Base-by-base conservation (phyloP, 2,329 filamentous ascomycete species). In the Xylariales sp. region DNA sequence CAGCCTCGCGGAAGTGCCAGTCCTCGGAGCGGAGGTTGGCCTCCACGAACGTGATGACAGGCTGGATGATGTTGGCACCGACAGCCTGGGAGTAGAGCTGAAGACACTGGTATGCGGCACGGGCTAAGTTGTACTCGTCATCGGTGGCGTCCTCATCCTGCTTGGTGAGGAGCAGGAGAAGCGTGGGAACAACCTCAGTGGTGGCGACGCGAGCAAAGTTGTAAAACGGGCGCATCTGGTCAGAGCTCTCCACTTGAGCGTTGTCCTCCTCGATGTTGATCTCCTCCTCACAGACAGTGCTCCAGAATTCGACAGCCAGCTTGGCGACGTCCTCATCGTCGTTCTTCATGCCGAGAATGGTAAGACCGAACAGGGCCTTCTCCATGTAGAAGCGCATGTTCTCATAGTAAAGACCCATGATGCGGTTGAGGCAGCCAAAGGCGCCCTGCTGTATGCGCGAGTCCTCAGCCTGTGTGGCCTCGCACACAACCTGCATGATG, bases 351-450 rank as follows among this genome's bases (percentile, higher is more conserved):
- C 93, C 93, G 61, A 95, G 83, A 47, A 98, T 95, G 27, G 93
- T 98, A 28, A 98, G 76, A 41, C 93, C 93, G 55, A 98, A 98
- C 29, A 98, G 77, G 24, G 93, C 93, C 79, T 97, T 97, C 75
- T 98, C 93, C 93, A 98, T 98, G 72, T 98, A 98, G 69, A 96
- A 98, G 56, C 90, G 85, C 93, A 98, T 98, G 71, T 96, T 94
- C 57, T 98, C 93, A 64, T 98, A 98, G 75, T 98, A 98, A 47
- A 96, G 78, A 44, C 78, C 87, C 93, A 98, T 98, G 65, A 98
- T 97, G 56, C 93, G 83, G 77, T 98, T 98, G 51, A 98, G 71
- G 63, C 93, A 97, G 54, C 93, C 93, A 61, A 96, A 98, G 29
- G 93, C 88, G 44, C 89, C 90, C 61, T 95, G 88, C 66, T 97